Evolutionary conservation across 2,329 filamentous ascomycete species (phyloP).

Genomic region (Colletotrichum salicis): DNA sequence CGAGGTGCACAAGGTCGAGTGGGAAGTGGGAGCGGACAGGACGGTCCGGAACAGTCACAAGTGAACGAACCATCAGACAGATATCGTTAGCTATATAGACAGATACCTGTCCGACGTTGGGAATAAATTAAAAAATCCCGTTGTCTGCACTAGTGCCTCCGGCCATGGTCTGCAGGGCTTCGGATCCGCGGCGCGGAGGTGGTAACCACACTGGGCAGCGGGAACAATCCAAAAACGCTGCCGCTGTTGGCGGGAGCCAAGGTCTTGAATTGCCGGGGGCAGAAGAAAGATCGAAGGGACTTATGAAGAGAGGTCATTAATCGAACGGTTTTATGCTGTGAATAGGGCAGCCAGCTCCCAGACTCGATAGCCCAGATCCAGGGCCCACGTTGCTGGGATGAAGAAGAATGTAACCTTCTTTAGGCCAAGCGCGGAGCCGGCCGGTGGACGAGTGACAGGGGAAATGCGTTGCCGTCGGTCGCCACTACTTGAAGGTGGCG

Average conservation of each 20-base stretch:
- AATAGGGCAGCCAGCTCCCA: neutral
- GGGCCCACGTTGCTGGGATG: conserved; percentile 5
- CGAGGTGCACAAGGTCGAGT: neutral
- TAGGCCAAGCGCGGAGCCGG: neutral
- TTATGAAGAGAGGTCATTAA: neutral
- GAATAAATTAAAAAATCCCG: conserved; percentile 22
- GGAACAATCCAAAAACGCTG: neutral
- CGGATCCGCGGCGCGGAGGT: conserved; percentile 4
- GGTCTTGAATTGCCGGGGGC: neutral
- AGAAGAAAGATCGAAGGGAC: neutral
- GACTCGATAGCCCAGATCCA: conserved; percentile 8
- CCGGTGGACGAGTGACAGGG: neutral
- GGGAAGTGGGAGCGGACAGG: neutral
- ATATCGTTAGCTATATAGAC: conserved; percentile 22
- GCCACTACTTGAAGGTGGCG: neutral
- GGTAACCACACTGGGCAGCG: conserved; percentile 7
- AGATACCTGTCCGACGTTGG: conserved; percentile 19
- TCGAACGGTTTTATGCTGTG: conserved; percentile 10
- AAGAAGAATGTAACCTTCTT: neutral
- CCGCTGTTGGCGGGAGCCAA: neutral
- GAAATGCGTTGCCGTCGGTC: neutral
- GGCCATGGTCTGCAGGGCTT: conserved; percentile 1
- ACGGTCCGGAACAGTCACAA: neutral
- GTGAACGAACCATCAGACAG: neutral
- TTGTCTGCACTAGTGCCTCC: neutral